Evolutionary conservation across 2,329 filamentous ascomycete genomes (phyloP).

Genomic region (Cercospora sp.): DNA sequence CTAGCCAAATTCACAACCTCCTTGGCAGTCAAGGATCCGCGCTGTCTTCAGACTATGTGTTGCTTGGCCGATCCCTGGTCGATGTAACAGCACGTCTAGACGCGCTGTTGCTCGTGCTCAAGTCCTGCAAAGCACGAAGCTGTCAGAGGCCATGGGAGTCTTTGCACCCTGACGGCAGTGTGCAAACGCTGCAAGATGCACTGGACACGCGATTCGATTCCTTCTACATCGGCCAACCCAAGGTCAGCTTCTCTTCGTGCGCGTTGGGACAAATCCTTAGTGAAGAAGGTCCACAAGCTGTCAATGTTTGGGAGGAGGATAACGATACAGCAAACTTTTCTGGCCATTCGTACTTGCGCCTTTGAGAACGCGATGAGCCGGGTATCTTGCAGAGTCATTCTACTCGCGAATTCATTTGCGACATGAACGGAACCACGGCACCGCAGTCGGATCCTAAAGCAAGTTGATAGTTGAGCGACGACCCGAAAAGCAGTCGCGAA

Average conservation of each 20-base stretch:
- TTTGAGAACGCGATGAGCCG: constrained; percentile 10
- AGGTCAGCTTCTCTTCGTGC: constrained; percentile 56
- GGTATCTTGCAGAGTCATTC: background rate
- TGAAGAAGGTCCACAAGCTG: constrained; percentile 53
- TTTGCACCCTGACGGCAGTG: constrained; percentile 35
- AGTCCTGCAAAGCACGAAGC: constrained; percentile 36
- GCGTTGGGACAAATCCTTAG: constrained; percentile 57
- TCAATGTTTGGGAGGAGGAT: constrained; percentile 24
- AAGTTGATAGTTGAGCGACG: background rate
- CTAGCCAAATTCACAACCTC: constrained; percentile 30
- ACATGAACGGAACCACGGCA: background rate
- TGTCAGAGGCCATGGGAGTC: constrained; percentile 37
- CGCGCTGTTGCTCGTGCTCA: constrained; percentile 37
- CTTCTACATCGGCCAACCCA: constrained; percentile 39
- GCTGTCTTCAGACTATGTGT: constrained; percentile 17
- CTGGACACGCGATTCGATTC: constrained; percentile 32
- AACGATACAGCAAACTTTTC: background rate
- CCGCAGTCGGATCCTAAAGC: background rate
- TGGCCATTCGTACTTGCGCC: background rate
- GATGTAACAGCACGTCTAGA: constrained; percentile 34
- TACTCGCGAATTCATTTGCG: background rate
- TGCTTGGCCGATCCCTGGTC: constrained; percentile 25
- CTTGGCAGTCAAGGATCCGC: constrained; percentile 13
- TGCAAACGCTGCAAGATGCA: constrained; percentile 33
- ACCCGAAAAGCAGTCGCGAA: background rate